A percentile compares a stretch with the other conserved stretches of the same genome.
These are phyloP conservation scores for Speleostelium caveatum DNA, from an alignment of 78 protist species.

Conservation along the genomic window DNA sequence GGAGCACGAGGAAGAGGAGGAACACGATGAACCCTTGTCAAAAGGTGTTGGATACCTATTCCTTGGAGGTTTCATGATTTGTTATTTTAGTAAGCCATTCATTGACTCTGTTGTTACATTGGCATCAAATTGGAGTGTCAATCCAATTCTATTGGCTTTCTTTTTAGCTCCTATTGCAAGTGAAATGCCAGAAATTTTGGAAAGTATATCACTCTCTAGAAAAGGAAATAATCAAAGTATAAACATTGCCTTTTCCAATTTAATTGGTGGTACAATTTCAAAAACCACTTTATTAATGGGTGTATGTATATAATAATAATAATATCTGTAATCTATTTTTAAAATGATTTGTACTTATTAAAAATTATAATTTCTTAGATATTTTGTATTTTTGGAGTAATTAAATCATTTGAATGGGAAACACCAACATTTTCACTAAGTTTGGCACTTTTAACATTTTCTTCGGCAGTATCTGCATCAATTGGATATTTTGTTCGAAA, in stretches of 20 bases:
- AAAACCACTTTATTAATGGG: constrained; percentile 86
- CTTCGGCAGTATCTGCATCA: constrained; percentile 53
- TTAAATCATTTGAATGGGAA: constrained; percentile 80
- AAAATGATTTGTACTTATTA: background rate
- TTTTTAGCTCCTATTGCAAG: constrained; percentile 87
- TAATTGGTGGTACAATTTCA: constrained; percentile 88
- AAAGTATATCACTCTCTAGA: constrained; percentile 74
- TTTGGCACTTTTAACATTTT: constrained; percentile 27
- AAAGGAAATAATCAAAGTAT: constrained; percentile 81
- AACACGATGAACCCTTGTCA: constrained; percentile 78
- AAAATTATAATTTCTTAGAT: constrained; percentile 21
- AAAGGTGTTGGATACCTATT: constrained; percentile 76
- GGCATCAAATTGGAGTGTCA: constrained; percentile 44
- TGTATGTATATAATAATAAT: constrained; percentile 21
- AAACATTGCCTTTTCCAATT: constrained; percentile 82
- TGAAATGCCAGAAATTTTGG: constrained; percentile 88
- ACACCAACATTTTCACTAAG: constrained; percentile 78
- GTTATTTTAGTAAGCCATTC: constrained; percentile 82
- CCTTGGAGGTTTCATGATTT: constrained; percentile 81
- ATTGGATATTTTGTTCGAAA: constrained; percentile 58
- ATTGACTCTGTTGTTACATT: constrained; percentile 72
- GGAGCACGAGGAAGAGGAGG: constrained; percentile 70
- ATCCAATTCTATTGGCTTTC: constrained; percentile 81
- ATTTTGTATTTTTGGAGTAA: constrained; percentile 77
- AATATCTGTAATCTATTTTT: background rate